Percentiles rank a stretch among this genome's conserved stretches.
These are phyloP conservation scores for Pythium grandisporangium DNA, from an alignment of 352 stramenopile genomes.

Conservation along the genomic window DNA sequence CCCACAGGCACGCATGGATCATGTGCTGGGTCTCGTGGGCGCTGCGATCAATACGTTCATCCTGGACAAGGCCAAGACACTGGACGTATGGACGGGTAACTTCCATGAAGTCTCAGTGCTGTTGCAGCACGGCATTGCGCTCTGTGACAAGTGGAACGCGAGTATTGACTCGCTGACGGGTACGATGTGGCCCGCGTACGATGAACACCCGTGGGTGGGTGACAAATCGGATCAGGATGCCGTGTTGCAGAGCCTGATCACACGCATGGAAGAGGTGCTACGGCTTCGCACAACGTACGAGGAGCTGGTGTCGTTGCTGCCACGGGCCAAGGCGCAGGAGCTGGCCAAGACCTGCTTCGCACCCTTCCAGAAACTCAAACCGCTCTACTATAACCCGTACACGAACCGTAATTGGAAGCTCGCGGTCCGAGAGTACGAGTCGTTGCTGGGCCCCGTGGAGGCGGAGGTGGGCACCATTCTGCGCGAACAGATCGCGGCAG, in stretches of 20 bases:
- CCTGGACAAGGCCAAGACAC: conserved; percentile 29
- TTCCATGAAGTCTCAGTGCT: conserved; percentile 53
- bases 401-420: conserved; percentile 74
- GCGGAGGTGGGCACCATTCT: conserved; percentile 70
- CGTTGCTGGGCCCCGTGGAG: conserved; percentile 74
- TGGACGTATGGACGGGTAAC: conserved; percentile 57
- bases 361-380: conserved; percentile 52
- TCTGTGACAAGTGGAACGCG: conserved; percentile 82
- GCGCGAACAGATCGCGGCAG: conserved; percentile 57
- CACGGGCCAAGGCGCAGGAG: conserved; percentile 24
- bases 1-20: conserved; percentile 82
- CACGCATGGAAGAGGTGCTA: conserved; percentile 75
- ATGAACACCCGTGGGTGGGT: conserved; percentile 77
- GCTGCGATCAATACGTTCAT: conserved; percentile 67
- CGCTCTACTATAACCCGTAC: conserved; percentile 89
- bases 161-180: conserved; percentile 69
- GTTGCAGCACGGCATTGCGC: conserved; percentile 41
- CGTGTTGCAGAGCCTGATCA: conserved; percentile 30
- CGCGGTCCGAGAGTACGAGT: conserved; percentile 74
- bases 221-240: conserved; percentile 23
- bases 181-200: conserved; percentile 68
- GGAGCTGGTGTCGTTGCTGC: conserved; percentile 71
- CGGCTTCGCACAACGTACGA: conserved; percentile 82
- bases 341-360: conserved; percentile 50
- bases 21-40: conserved; percentile 79